Evolutionary conservation across 371 early-diverging fungal genomes (phyloP).

Genomic region (Parasitella parasitica): DNA sequence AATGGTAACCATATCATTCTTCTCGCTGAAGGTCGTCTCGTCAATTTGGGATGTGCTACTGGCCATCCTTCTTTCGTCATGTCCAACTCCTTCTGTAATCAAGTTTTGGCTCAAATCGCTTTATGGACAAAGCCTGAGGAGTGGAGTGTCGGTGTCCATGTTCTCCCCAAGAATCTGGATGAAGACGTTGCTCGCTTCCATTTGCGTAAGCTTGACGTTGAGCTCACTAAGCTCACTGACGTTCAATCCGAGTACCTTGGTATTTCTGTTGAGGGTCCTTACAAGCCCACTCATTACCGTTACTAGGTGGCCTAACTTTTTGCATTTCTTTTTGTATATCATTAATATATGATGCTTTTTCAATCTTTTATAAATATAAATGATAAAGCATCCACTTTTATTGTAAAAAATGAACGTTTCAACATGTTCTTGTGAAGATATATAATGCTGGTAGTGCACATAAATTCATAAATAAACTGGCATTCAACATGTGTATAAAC

Average conservation of each 20-base stretch:
- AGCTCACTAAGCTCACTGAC: slow-evolving; percentile 73
- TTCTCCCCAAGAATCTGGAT: slow-evolving; percentile 98
- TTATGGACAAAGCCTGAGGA: slow-evolving; percentile 91
- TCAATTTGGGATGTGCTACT: slow-evolving; percentile 99
- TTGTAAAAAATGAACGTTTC: slow-evolving; percentile 40
- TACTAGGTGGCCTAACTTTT: slow-evolving; percentile 55
- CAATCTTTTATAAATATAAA: slow-evolving; percentile 10
- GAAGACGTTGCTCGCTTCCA: slow-evolving; percentile 98
- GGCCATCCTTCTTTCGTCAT: slow-evolving; percentile 99
- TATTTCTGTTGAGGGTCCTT: slow-evolving; percentile 88
- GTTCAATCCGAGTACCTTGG: slow-evolving; percentile 90
- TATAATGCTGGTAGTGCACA: slow-evolving; percentile 20
- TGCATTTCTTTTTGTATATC: slow-evolving; percentile 20
- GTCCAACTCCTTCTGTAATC: slow-evolving; percentile 99
- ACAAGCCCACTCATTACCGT: slow-evolving; percentile 95
- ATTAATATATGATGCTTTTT: slow-evolving; percentile 5
- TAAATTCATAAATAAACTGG: slow-evolving; percentile 27
- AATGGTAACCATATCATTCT: slow-evolving; percentile 94
- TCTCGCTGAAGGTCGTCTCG: slow-evolving; percentile 98
- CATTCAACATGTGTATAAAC: slow-evolving; percentile 35
- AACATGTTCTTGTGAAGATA: slow-evolving; percentile 39
- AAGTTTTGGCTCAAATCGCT: slow-evolving; percentile 97
- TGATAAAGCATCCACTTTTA: not conserved
- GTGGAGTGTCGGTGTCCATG: slow-evolving; percentile 96
- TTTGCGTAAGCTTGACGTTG: slow-evolving; percentile 94